Evolutionary conservation across 345 rosid species (phyloP), one percentile per base, ranked within the genome.

Genomic region (Eutrema yunnanense): DNA sequence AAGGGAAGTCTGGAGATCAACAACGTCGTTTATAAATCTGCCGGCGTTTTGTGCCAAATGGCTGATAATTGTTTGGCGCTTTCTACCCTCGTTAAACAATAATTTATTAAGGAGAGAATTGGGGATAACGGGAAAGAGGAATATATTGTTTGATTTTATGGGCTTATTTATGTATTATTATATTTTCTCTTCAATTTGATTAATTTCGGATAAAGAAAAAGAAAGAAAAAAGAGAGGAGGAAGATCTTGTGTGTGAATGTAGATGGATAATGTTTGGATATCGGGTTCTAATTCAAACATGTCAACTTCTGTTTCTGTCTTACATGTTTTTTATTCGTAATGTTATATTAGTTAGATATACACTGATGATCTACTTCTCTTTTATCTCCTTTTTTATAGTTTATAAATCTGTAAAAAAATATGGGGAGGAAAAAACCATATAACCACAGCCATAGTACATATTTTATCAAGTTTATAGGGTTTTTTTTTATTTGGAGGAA

Each of bases 31-130:
- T 67, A 54, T 59, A 57, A 76, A 55, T 49, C 80, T 0, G 80
- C 80, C 0, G 80, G 76, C 0, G 80, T 65, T 71, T 71, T 77
- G 73, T 71, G 59, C 3, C 48, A 16, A 14, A 77, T 77, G 80
- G 80, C 80, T 65, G 80, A 77, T 70, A 77, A 71, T 59, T 77
- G 80, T 2, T 65, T 77, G 80, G 76, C 80, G 2, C 73, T 77
- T 6, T 77, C 80, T 27, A 77, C 80, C 7, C 73, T 77, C 42
- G 76, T 71, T 58, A 51, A 71, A 58, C 69, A 33, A 11, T 77
- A 72, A 71, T 53, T 34, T 50, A 6, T 29, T 34, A 52, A 38
- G 33, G 34, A 32, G 34, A 32, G 40, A 16, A 13, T 9, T 37
- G 27, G 14, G 8, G 37, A 47, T 8, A 60, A 9, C 8, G 32